phyloP scores from a whole-genome alignment of 139 green algal species.

The Tetradesmus obliquus region DNA sequence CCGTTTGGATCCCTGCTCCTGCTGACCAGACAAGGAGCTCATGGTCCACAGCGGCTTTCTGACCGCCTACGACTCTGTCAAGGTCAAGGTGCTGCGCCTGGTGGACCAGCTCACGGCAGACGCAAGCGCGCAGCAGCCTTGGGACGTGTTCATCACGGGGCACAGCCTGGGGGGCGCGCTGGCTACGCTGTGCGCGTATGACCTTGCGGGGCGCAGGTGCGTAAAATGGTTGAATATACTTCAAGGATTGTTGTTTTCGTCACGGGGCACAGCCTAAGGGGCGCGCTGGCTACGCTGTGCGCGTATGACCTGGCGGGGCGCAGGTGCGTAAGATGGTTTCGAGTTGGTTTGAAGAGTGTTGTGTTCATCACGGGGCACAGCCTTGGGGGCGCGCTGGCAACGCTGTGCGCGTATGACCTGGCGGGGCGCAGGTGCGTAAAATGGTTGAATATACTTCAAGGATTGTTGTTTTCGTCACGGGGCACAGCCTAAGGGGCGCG shows the following conservation, averaged over 20 bases:
- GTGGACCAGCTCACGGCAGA: conserved; percentile 59
- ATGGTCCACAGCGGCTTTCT: conserved; percentile 75
- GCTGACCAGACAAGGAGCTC: conserved; percentile 46
- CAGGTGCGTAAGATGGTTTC: conserved; percentile 33
- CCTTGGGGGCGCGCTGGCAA: conserved; percentile 87
- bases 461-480: conserved; percentile 63
- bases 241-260: conserved; percentile 44
- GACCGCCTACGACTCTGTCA: conserved; percentile 62
- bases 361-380: conserved; percentile 80
- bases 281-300: conserved; percentile 84
- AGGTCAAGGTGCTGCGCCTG: conserved; percentile 61
- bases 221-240: not conserved
- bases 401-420: conserved; percentile 83
- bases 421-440: conserved; percentile 52
- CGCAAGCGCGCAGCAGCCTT: conserved; percentile 29
- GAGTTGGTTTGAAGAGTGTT: no score
- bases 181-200: conserved; percentile 84
- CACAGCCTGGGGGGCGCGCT: conserved; percentile 90
- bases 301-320: conserved; percentile 76
- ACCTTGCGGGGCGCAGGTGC: conserved; percentile 67
- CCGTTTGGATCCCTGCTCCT: not conserved
- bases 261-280: conserved; percentile 87
- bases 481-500: conserved; percentile 88
- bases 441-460: no score
- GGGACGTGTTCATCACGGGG: conserved; percentile 72